Conservation (phyloP, 768 basidiomycete genomes). For the Auriscalpium vulgare region DNA sequence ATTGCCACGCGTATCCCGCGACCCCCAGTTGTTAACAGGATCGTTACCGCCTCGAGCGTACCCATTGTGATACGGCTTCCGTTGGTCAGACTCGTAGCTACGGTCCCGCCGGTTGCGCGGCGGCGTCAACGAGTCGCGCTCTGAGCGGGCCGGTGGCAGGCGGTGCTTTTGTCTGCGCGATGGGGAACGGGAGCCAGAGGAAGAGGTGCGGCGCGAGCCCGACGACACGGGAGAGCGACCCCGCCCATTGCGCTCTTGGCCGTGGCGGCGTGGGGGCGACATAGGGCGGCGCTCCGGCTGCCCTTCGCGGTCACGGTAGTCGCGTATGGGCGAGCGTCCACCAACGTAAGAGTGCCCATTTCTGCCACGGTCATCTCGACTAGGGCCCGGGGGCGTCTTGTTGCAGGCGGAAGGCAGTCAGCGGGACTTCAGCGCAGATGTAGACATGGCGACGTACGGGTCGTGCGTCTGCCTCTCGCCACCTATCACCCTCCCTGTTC, state of each 20-base stretch:
- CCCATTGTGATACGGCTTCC: background rate
- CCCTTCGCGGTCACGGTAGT: constrained; percentile 3
- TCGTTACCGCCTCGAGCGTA: constrained; percentile 3
- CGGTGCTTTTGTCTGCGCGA: constrained; percentile 11
- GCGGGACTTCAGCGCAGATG: no score
- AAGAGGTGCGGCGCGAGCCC: constrained; percentile 5
- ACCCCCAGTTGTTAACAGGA: constrained; percentile 2
- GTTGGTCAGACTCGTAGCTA: constrained; percentile 6
- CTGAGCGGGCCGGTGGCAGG: constrained; percentile 8
- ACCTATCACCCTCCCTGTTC: background rate
- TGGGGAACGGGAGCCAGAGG: constrained; percentile 11
- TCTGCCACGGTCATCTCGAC: background rate
- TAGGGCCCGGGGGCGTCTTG: background rate
- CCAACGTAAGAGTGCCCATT: constrained; percentile 3
- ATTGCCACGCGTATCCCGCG: constrained; percentile 5
- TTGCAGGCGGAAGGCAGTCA: background rate
- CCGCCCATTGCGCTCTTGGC: constrained; percentile 1
- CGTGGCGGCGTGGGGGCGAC: constrained; percentile 5
- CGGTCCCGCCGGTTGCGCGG: constrained; percentile 4
- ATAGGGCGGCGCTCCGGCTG: background rate
- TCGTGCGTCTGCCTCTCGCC: no score
- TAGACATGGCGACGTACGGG: no score
- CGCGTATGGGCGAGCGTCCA: background rate
- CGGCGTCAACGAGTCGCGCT: constrained; percentile 5
- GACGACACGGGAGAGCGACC: constrained; percentile 6